These are phyloP conservation scores for Malus asiatica DNA, from an alignment of 306 rosid genomes.

Conservation along the genomic window DNA sequence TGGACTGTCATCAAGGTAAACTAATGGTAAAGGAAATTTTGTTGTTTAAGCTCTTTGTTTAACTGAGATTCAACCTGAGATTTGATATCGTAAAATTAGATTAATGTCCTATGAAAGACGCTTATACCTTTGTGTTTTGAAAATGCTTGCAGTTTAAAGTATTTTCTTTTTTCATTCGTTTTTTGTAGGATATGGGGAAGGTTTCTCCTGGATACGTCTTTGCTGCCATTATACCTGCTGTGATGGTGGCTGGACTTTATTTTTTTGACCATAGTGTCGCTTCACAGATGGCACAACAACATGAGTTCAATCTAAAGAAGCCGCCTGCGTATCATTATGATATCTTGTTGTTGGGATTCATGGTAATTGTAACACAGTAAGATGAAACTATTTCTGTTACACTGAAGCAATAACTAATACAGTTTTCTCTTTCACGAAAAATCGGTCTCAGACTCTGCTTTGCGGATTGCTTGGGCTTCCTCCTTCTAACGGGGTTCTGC, in stretches of 20 bases:
- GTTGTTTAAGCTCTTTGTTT: not conserved
- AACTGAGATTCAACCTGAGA: not conserved
- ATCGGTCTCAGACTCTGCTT: slow-evolving; percentile 56
- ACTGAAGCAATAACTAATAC: not conserved
- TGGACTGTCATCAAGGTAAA: slow-evolving; percentile 76
- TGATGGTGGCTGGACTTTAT: slow-evolving; percentile 82
- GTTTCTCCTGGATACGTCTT: slow-evolving; percentile 56
- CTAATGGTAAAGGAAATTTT: not conserved
- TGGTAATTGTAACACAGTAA: slow-evolving; percentile 28
- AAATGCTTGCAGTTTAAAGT: not conserved
- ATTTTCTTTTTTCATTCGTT: not conserved
- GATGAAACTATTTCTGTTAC: not conserved
- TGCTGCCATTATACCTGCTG: slow-evolving; percentile 69
- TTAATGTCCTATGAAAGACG: not conserved
- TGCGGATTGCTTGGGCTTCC: slow-evolving; percentile 85
- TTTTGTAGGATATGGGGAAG: slow-evolving; percentile 72
- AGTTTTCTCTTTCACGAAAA: slow-evolving; percentile 11
- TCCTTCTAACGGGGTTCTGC: slow-evolving; percentile 88
- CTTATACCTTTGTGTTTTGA: not conserved
- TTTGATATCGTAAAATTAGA: not conserved
- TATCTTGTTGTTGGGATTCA: slow-evolving; percentile 61
- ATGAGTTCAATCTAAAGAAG: slow-evolving; percentile 82
- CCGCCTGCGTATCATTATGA: slow-evolving; percentile 88
- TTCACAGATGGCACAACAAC: slow-evolving; percentile 79
- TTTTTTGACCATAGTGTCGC: slow-evolving; percentile 93